Base-by-base conservation (phyloP, 208 protist genomes). In the Leishmania lainsoni region DNA sequence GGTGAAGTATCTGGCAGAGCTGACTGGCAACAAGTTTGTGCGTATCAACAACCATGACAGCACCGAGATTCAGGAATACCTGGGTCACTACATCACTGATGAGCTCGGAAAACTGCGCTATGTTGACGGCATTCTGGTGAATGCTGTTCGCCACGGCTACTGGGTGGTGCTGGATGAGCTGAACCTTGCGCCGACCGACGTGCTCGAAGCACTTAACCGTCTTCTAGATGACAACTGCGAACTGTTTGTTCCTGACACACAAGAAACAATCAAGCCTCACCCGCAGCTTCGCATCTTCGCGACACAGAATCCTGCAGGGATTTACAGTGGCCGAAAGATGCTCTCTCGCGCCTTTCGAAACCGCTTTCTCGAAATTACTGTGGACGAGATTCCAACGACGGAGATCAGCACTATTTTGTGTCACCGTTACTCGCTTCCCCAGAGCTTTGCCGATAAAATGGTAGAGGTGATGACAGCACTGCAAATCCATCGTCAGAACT, bases 21-120 rank as follows among this genome's bases (percentile, higher is more conserved):
- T 95, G 20, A 99, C 99, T 6, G 99, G 99, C 22, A 99, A 99
- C 90, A 92, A 89, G 22, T 99, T 99, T 87, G 96, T 99, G 5
- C 97, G 99, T 73, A 99, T 99, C 87, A 99, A 99, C 91, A 99
- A 99, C 94, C 99, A 99, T 89, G 99, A 99, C 87, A 99, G 99
- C 87, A 99, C 99, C 4, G 99, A 99, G 88, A 88, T 99, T 35
- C 98, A 99, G 87, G 99, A 99, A 87, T 99, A 99, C 92, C 83
- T 99, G 45, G 99, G 99, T 45, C 91, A 94, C 75, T 99, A 99
- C 87, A 93, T 99, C 54, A 96, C 98, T 4, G 97, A 99, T 87
- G 94, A 97, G 58, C 81, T 96, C 42, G 99, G 99, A 17, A 96
- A 98, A 81, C 94, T 99, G 9, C 92, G 95, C 12, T 99, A 99